These are phyloP conservation scores for Pseudogymnoascus sp. DNA, from an alignment of 2,329 filamentous ascomycete species.

Conservation along the genomic window DNA sequence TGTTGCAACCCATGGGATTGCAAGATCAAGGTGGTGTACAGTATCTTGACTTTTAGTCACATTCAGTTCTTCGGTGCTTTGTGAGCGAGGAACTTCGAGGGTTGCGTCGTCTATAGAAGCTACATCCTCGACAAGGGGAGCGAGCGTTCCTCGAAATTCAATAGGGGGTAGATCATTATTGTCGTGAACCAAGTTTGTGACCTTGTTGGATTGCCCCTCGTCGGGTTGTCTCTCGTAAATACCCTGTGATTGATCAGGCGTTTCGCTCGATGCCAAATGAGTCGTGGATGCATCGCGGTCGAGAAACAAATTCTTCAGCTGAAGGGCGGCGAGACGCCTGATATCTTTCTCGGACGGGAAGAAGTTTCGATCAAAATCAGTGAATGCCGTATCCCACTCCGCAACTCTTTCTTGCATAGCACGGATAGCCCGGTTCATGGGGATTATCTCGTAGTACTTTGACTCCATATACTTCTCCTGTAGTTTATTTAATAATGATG, in stretches of 20 bases:
- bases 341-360: slow-evolving; percentile 95
- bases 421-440: slow-evolving; percentile 79
- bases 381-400: slow-evolving; percentile 86
- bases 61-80: not conserved
- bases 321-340: slow-evolving; percentile 79
- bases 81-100: not conserved
- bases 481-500: slow-evolving; percentile 63
- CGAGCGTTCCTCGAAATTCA: not conserved
- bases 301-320: slow-evolving; percentile 89
- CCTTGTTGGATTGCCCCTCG: slow-evolving; percentile 12
- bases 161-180: not conserved
- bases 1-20: slow-evolving; percentile 29
- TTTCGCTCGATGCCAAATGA: slow-evolving; percentile 63
- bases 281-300: slow-evolving; percentile 74
- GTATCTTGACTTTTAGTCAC: not conserved
- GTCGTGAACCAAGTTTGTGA: not conserved
- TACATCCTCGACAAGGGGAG: not conserved
- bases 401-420: slow-evolving; percentile 88
- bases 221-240: slow-evolving; percentile 37
- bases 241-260: slow-evolving; percentile 45
- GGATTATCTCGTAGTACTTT: slow-evolving; percentile 94
- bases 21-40: slow-evolving; percentile 55
- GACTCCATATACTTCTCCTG: slow-evolving; percentile 89
- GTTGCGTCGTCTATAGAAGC: not conserved
- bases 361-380: slow-evolving; percentile 86